Percentiles rank a stretch among this genome's conserved stretches.
Conservation (phyloP, 176 grass and related monocot genomes). For the Hordeum vulgare region MorexV3_pseudomolecules_assembly NC_058520.1:485175406-485175905, state of each 20-base stretch:
- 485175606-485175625: not conserved
- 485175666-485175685: not conserved
- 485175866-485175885: conserved; percentile 41
- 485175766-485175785: too few species aligned
- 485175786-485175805: not conserved
- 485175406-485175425: conserved; percentile 87
- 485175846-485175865: conserved; percentile 13
- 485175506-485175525: conserved; percentile 93
- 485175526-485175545: conserved; percentile 42
- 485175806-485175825: not conserved
- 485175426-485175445: conserved; percentile 58
- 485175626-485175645: not conserved
- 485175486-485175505: conserved; percentile 76
- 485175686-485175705: not conserved
- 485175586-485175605: conserved; percentile 79
- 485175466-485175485: conserved; percentile 81
- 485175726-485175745: not conserved
- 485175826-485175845: not conserved
- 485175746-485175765: not conserved
- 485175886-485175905: conserved; percentile 98
- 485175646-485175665: not conserved
- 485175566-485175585: conserved; percentile 61
- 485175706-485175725: not conserved
- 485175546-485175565: conserved; percentile 60
- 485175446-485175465: conserved; percentile 60